Base-by-base conservation (phyloP, 441 rosid genomes). In the Kokia cookei region DNA sequence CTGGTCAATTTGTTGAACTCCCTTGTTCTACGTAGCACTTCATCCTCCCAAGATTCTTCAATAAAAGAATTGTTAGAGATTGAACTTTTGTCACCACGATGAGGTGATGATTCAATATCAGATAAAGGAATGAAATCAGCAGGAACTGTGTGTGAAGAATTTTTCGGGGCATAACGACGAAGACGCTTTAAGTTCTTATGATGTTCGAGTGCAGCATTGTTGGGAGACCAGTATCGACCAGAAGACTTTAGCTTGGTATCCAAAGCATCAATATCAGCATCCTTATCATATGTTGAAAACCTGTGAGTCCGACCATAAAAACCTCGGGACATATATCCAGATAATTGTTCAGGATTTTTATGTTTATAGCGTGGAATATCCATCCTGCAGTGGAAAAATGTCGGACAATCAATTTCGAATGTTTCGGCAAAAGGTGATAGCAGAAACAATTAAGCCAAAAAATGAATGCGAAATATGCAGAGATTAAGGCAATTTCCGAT, bases 11-110 rank as follows among this genome's bases (percentile, higher is more conserved):
- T 89, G 72, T 96, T 96, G 61, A 92, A 93, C 61, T 90, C 95
- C 69, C 92, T 82, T 1, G 98, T 96, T 81, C 86, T 96, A 24
- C 88, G 87, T 35, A 92, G 77, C 79, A 93, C 83, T 73, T 93
- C 91, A 81, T 96, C 99, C 72, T 96, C 99, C 98, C 98, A 96
- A 7, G 99, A 96, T 82, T 86, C 94, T 84, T 85, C 97, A 45
- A 89, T 51, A 76, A 76, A 14, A 40, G 82, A 76, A 57, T 81
- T 71, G 50, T 74, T 82, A 6, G 82, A n/a, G 15, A 47, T 54
- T 15, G 82, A 77, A 79, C 78, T 66, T 37, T 65, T 77, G 72
- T 79, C 87, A 29, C 57, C 82, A 48, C 61, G 72, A 47, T 81
- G 89, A 66, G 29, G 67, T 4, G 80, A 82, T 35, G 79, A 45